phyloP scores from a whole-genome alignment of 495 filamentous ascomycete species.

The Neurospora africana region DNA sequence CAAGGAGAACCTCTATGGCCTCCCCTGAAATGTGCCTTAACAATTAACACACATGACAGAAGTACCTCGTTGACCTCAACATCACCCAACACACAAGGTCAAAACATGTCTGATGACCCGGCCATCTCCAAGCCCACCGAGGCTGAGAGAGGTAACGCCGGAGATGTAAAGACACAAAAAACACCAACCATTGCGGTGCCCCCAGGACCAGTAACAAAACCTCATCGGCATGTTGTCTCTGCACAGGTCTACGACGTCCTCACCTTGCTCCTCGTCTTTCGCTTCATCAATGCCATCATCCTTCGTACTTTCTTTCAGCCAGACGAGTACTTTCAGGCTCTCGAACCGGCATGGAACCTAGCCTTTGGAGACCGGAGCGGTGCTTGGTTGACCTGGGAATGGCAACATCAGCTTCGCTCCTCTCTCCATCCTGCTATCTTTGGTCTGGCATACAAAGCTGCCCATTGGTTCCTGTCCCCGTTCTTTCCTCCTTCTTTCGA shows the following conservation, averaged over 20 bases:
- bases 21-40: background rate
- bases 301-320: slow-evolving; percentile 96
- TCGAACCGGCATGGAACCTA: slow-evolving; percentile 90
- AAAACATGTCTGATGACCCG: background rate
- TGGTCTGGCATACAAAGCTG: slow-evolving; percentile 59
- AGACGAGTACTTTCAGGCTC: slow-evolving; percentile 95
- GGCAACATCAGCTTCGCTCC: slow-evolving; percentile 79
- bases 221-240: slow-evolving; percentile 20
- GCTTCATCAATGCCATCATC: slow-evolving; percentile 73
- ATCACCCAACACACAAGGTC: background rate
- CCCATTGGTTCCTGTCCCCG: slow-evolving; percentile 41
- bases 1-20: background rate
- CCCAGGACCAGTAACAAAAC: background rate
- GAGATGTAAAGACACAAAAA: background rate
- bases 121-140: background rate
- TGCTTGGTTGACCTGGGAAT: slow-evolving; percentile 99
- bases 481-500: slow-evolving; percentile 27
- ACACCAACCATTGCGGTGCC: background rate
- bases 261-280: slow-evolving; percentile 59
- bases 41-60: background rate
- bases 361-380: slow-evolving; percentile 69
- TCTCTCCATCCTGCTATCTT: slow-evolving; percentile 87
- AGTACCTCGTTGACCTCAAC: background rate
- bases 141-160: background rate
- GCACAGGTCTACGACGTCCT: slow-evolving; percentile 39